Evolutionary conservation across 2,329 filamentous ascomycete species (phyloP).

Genomic region (Talaromyces albobiverticillius): DNA sequence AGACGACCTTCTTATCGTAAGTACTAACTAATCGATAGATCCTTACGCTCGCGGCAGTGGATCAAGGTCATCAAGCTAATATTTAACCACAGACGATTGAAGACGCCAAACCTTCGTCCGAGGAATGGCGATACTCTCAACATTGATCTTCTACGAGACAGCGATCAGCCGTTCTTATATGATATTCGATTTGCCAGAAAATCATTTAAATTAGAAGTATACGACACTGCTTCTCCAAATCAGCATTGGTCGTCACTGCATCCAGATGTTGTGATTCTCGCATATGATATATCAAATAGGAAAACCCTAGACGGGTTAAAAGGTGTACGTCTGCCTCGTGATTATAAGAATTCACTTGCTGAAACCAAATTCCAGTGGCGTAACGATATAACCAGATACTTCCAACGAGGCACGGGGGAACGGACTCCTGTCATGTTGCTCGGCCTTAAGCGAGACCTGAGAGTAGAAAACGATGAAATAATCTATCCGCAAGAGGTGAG

Average conservation of each 20-base stretch:
- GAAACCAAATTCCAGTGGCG: constrained; percentile 34
- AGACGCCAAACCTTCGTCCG: constrained; percentile 13
- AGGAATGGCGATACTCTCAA: constrained; percentile 22
- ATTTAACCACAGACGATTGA: constrained; percentile 17
- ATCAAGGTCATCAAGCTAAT: not conserved
- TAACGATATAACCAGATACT: constrained; percentile 46
- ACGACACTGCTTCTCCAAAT: constrained; percentile 56
- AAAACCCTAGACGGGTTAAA: constrained; percentile 49
- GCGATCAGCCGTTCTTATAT: constrained; percentile 59
- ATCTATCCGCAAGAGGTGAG: constrained; percentile 43
- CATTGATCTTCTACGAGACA: constrained; percentile 49
- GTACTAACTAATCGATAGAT: constrained; percentile 26
- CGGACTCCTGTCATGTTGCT: constrained; percentile 57
- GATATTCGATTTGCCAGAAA: constrained; percentile 57
- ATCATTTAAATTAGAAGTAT: constrained; percentile 54
- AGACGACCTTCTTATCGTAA: constrained; percentile 62
- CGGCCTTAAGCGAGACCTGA: constrained; percentile 57
- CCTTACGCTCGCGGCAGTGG: not conserved
- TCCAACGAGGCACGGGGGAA: constrained; percentile 45
- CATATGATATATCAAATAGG: constrained; percentile 58
- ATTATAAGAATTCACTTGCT: not conserved
- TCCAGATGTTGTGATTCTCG: constrained; percentile 56
- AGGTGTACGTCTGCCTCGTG: constrained; percentile 22
- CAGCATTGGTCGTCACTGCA: constrained; percentile 53
- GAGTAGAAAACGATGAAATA: constrained; percentile 44